Evolutionary conservation across 208 protist genomes (phyloP).

Genomic region (Leishmania aethiopica): DNA sequence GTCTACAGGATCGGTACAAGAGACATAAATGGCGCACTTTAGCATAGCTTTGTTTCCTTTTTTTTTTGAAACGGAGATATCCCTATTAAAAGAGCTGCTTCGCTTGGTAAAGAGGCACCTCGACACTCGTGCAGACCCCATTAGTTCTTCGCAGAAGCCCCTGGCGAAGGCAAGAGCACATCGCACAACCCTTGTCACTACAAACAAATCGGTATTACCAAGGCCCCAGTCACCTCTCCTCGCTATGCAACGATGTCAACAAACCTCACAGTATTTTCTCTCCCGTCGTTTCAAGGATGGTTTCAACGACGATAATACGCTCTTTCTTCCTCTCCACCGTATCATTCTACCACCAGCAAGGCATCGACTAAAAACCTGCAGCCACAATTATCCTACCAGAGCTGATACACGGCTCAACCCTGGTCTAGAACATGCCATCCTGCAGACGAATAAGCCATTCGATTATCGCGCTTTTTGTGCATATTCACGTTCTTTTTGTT

Average conservation of each 20-base stretch:
- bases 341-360: neutral
- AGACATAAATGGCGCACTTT: neutral
- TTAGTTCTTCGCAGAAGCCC: neutral
- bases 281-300: neutral
- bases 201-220: neutral
- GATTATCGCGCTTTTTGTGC: neutral
- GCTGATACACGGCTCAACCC: neutral
- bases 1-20: neutral
- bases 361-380: neutral
- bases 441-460: neutral
- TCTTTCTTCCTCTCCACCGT: neutral
- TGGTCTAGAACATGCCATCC: neutral
- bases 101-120: neutral
- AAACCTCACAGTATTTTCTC: neutral
- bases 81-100: neutral
- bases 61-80: neutral
- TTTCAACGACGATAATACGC: neutral
- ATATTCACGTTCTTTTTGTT: neutral
- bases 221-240: neutral
- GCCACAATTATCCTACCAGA: neutral
- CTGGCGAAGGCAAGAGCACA: neutral
- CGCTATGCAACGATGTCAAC: neutral
- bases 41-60: neutral
- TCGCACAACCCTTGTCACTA: neutral
- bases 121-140: neutral